Evolutionary conservation across 306 rosid species (phyloP), one percentile per base, ranked within the genome.

Genomic region (Castanospermum australe): DNA sequence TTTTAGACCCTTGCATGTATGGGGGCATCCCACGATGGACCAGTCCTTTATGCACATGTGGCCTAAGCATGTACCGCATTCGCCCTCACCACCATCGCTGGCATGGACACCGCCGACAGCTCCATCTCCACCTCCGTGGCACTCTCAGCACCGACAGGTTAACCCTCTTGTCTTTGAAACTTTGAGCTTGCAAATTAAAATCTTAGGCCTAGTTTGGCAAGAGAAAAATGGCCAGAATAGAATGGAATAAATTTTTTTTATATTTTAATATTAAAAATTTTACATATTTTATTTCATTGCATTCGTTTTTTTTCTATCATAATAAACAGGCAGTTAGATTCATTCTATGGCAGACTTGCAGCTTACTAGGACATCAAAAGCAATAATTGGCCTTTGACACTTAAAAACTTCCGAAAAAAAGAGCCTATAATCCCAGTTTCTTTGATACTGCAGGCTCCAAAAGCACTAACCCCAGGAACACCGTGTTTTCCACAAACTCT

Each of bases 11-110:
- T 83, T 95, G 51, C 99, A 95, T 72, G 99, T 95, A 17, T 95
- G 99, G 99, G 99, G 99, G 6, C 99, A 95, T 81, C 97, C 95
- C 11, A 55, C 88, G 4, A 69, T 90, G 75, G 97, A 94, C 69
- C 96, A 82, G 15, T 79, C 92, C 50, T 74, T 87, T 18, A 61
- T 92, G 82, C 91, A 87, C 41, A 79, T 86, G 78, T 92, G 97
- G 94, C 94, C 89, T 22, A 92, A 88, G 65, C 89, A 90, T 56
- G 38, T 79, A 6, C 74, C 88, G 0, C 89, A 85, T 51, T 81
- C 89, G 11, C 84, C 83, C 4, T n/a, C 85, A 18, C 87, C 85
- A 0, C 79, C 57, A 0, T 82, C 62, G 28, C 75, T 85, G 0
- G 36, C 88, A 3, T 88, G 93, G 95, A 21, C 77, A 2, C 84